A percentile compares a stretch with the other conserved stretches of the same genome.
phyloP scores from a whole-genome alignment of 352 stramenopile species.

The Globisporangium parvum region DNA sequence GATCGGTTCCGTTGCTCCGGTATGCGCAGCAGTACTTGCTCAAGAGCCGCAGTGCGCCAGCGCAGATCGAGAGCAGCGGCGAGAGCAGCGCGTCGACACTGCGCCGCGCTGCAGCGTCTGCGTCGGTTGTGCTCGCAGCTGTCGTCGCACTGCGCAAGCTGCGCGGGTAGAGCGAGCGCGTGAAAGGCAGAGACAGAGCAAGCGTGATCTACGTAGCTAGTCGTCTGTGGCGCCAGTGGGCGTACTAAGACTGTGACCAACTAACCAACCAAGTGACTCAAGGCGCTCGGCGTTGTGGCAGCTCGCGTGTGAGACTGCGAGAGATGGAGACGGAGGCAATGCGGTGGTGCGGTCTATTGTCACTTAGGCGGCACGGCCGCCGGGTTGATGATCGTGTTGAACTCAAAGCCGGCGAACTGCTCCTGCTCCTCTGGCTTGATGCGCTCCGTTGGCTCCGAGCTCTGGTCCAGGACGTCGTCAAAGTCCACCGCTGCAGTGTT shows the following conservation, averaged over 20 bases:
- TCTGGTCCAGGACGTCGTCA: conserved; percentile 54
- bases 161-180: conserved; percentile 7
- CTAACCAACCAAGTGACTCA: too few species aligned
- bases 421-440: conserved; percentile 43
- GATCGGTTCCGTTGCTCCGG: conserved; percentile 25
- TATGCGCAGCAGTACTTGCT: conserved; percentile 37
- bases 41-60: conserved; percentile 19
- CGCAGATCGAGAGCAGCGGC: conserved; percentile 7
- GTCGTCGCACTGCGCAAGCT: conserved; percentile 29
- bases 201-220: too few species aligned
- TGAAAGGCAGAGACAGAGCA: not conserved
- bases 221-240: too few species aligned
- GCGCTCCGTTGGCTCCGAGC: conserved; percentile 16
- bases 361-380: too few species aligned
- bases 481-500: conserved; percentile 57
- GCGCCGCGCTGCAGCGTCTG: conserved; percentile 28
- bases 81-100: conserved; percentile 9
- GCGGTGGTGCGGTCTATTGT: too few species aligned
- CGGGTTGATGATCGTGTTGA: conserved; percentile 27
- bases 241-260: too few species aligned
- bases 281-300: too few species aligned
- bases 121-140: conserved; percentile 27
- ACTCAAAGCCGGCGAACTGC: conserved; percentile 52
- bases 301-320: too few species aligned
- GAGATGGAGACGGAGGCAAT: too few species aligned